phyloP scores from a whole-genome alignment of 1,139 yeast species.

The Debaryomycetaceae sp. region DNA sequence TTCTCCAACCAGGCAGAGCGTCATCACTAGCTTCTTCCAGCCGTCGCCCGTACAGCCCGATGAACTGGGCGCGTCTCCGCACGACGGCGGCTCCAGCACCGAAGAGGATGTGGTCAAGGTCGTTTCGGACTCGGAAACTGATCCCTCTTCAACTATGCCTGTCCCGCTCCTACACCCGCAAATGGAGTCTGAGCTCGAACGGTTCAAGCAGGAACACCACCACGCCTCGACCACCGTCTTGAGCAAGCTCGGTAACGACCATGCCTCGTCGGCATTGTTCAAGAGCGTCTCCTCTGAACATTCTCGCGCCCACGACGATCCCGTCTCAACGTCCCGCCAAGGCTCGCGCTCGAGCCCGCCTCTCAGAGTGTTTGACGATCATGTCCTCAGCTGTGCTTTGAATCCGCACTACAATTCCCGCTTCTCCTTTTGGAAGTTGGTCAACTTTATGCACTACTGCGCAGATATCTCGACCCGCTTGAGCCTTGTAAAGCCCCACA shows the following conservation, averaged over 20 bases:
- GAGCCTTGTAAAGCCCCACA: slow-evolving; percentile 8
- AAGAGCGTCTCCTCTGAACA: neutral
- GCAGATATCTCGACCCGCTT: slow-evolving; percentile 15
- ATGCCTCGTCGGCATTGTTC: neutral
- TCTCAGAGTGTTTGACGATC: slow-evolving; percentile 21
- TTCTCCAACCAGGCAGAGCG: slow-evolving; percentile 6
- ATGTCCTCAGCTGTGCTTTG: slow-evolving; percentile 13
- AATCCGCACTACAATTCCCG: slow-evolving; percentile 10
- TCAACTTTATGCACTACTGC: slow-evolving; percentile 28
- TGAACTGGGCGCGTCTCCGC: neutral
- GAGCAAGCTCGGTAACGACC: neutral
- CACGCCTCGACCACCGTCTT: neutral
- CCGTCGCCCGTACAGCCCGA: slow-evolving; percentile 2
- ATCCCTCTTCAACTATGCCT: slow-evolving; percentile 4
- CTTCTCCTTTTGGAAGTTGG: slow-evolving; percentile 21
- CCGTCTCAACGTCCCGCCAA: no score
- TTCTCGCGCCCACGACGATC: neutral
- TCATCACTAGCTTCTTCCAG: slow-evolving; percentile 7
- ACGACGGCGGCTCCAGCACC: no score
- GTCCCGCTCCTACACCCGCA: slow-evolving; percentile 1
- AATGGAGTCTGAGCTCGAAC: slow-evolving; percentile 12
- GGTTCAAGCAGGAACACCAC: slow-evolving; percentile 5
- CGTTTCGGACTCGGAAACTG: slow-evolving; percentile 21
- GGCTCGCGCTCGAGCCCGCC: neutral
- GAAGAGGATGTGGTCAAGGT: slow-evolving; percentile 2